phyloP scores from a whole-genome alignment of 306 rosid species.

The Vigna mungo region DNA sequence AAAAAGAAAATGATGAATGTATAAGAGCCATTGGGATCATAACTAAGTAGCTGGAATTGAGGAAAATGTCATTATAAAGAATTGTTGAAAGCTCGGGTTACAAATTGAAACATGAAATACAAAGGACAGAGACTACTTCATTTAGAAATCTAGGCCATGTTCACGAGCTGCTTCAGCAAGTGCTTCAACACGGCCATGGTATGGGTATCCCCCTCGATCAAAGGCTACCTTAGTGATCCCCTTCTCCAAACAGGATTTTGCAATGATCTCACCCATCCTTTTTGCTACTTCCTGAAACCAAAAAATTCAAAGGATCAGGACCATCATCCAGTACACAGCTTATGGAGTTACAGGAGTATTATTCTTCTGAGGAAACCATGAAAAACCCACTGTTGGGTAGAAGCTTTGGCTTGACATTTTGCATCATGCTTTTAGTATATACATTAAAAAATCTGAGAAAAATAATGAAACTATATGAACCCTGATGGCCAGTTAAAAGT shows the following conservation, averaged over 20 bases:
- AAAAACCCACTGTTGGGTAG: neutral
- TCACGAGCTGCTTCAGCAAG: slow-evolving; percentile 91
- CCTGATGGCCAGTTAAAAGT: slow-evolving; percentile 18
- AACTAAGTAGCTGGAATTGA: slow-evolving; percentile 22
- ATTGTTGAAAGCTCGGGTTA: slow-evolving; percentile 28
- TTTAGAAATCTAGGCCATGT: slow-evolving; percentile 83
- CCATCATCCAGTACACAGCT: neutral
- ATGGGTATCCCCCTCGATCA: slow-evolving; percentile 94
- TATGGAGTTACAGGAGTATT: neutral
- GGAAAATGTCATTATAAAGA: slow-evolving; percentile 39
- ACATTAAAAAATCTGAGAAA: neutral
- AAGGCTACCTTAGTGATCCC: slow-evolving; percentile 94
- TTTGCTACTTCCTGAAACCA: slow-evolving; percentile 88
- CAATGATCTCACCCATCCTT: slow-evolving; percentile 89
- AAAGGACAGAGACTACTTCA: slow-evolving; percentile 5
- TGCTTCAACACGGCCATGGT: slow-evolving; percentile 95
- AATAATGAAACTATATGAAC: slow-evolving; percentile 3
- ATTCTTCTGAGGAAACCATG: neutral
- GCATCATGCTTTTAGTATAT: neutral
- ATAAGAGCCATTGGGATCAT: slow-evolving; percentile 2
- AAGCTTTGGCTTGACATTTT: slow-evolving; percentile 1
- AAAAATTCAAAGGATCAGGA: slow-evolving; percentile 26
- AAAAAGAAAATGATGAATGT: slow-evolving; percentile 23
- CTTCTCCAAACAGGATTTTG: slow-evolving; percentile 86
- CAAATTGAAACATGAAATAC: slow-evolving; percentile 40